Evolutionary conservation across 257 asterid genomes (phyloP).

Genomic region (Prunella vulgaris): DNA sequence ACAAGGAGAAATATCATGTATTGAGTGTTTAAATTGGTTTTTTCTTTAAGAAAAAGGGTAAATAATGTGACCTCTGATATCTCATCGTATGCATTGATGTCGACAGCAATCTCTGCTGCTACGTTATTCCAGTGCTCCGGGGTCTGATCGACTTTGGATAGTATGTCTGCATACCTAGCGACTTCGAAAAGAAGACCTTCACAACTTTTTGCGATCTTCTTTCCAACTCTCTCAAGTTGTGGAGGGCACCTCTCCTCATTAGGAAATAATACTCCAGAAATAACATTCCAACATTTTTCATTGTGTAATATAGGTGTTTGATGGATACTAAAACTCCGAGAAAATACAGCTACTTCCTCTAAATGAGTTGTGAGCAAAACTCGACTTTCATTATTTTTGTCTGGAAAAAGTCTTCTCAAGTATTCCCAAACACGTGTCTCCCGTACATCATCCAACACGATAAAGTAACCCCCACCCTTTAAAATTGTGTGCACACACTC

Average conservation of each 20-base stretch:
- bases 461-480: too few species aligned
- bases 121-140: not conserved
- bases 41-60: too few species aligned
- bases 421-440: too few species aligned
- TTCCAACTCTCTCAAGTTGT: not conserved
- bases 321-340: not conserved
- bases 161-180: not conserved
- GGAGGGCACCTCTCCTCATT: not conserved
- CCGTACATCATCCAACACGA: too few species aligned
- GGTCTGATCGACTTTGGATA: not conserved
- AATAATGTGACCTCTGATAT: not conserved
- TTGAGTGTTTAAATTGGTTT: too few species aligned
- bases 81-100: not conserved
- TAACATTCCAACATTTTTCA: not conserved
- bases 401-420: not conserved
- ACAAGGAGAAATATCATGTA: too few species aligned
- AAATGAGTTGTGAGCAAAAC: not conserved
- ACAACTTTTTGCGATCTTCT: not conserved
- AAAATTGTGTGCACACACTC: too few species aligned
- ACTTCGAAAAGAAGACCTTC: not conserved
- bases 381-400: not conserved
- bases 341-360: not conserved
- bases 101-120: not conserved
- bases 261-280: not conserved
- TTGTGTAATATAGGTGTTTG: not conserved